A percentile compares a stretch with the other conserved stretches of the same genome.
Conservation (phyloP, 257 asterid genomes). For the Solanum paucissectum region DNA sequence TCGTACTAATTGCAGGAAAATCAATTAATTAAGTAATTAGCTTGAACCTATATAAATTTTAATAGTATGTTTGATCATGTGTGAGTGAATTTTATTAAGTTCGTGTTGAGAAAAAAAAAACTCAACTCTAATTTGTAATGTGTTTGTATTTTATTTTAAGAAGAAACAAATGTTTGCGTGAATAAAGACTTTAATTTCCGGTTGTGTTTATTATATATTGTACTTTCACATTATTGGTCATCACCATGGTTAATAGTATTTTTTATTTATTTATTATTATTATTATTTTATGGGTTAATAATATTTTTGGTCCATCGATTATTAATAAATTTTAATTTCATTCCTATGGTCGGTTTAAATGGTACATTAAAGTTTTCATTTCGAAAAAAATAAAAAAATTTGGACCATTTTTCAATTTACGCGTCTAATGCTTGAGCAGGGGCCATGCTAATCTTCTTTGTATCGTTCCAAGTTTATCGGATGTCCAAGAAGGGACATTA, state of each 20-base stretch:
- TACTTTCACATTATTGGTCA: not conserved
- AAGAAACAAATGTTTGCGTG: not conserved
- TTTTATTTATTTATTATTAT: too few relatives aligned
- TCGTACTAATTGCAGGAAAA: constrained; percentile 45
- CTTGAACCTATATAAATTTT: not conserved
- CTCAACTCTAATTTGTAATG: not conserved
- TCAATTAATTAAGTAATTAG: constrained; percentile 9
- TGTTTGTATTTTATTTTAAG: not conserved
- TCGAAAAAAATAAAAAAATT: too few relatives aligned
- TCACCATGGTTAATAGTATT: not conserved
- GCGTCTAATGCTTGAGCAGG: too few relatives aligned
- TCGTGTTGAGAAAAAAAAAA: not conserved
- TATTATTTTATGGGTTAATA: too few relatives aligned
- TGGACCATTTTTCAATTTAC: too few relatives aligned
- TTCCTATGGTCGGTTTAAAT: not conserved
- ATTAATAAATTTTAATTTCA: not conserved
- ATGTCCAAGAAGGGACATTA: not conserved
- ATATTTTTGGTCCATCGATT: not conserved
- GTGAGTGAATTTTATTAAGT: not conserved
- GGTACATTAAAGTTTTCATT: too few relatives aligned
- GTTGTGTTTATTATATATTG: not conserved
- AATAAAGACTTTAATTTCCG: not conserved
- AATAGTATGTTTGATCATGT: not conserved
- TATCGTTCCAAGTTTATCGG: not conserved
- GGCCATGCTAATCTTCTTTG: too few relatives aligned